Evolutionary conservation across 2,329 filamentous ascomycete species (phyloP).

Genomic region (Nannizziopsis arthrosporioides): DNA sequence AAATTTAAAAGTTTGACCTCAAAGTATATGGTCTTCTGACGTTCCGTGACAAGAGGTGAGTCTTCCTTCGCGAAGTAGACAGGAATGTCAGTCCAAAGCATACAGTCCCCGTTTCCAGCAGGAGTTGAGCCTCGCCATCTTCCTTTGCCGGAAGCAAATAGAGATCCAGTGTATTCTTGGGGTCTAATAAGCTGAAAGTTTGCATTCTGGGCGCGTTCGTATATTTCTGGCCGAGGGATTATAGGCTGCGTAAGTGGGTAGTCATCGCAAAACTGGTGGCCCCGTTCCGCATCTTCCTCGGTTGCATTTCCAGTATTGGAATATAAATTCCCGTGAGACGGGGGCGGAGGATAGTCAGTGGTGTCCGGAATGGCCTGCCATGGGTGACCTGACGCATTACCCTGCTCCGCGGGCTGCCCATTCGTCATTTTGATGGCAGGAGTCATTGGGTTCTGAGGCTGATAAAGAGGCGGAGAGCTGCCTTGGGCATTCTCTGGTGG

Average conservation of each 20-base stretch:
- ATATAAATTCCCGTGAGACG: constrained; percentile 41
- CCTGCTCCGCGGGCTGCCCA: constrained; percentile 18
- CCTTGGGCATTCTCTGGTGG: neutral
- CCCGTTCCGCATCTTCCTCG: constrained; percentile 42
- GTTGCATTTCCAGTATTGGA: constrained; percentile 49
- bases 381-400: constrained; percentile 49
- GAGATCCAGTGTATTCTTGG: constrained; percentile 31
- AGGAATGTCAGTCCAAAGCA: constrained; percentile 44
- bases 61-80: constrained; percentile 44
- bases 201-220: constrained; percentile 32
- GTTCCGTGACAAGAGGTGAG: constrained; percentile 37
- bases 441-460: too few relatives aligned
- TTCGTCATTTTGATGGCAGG: neutral
- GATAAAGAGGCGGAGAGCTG: neutral
- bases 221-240: constrained; percentile 33
- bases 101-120: constrained; percentile 38
- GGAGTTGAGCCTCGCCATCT: constrained; percentile 38
- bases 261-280: constrained; percentile 44
- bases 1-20: constrained; percentile 44
- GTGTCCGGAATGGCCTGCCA: constrained; percentile 52
- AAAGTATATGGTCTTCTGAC: constrained; percentile 47
- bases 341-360: constrained; percentile 48
- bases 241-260: constrained; percentile 43
- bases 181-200: constrained; percentile 38
- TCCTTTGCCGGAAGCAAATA: constrained; percentile 27